Evolutionary conservation across 2,329 filamentous ascomycete genomes (phyloP), one percentile per base, ranked within the genome.

Genomic region (Colletotrichum incanum): DNA sequence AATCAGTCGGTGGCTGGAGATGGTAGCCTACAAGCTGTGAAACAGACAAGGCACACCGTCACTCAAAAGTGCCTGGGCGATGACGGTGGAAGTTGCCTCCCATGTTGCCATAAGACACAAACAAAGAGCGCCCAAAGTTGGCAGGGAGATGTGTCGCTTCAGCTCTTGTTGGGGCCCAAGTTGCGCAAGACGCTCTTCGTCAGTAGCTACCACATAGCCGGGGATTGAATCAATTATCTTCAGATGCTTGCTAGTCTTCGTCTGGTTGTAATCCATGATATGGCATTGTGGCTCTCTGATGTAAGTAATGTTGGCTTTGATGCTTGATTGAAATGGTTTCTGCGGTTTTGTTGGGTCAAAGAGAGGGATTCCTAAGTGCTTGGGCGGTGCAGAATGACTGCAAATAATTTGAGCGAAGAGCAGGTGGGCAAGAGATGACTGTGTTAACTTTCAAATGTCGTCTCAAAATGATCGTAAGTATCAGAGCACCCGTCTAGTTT

Each of bases 41-140:
- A 31, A 31, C 28, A 31, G 28, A 31, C 28, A 31, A 6, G 28
- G 28, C 28, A 85, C 83, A 37, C 85, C 85, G 0, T 85, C 85
- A 52, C 81, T 84, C 2, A 80, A 79, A 41, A 87, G 73, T 1
- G 85, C 85, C 5, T 80, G 79, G 3, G 83, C 81, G 14, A 88
- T 81, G 6, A 87, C 85, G 1, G 82, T 83, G 0, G 83, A 83
- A 2, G 86, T 76, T 1, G 86, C 85, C 67, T 88, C 86, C 86
- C 85, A 88, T 16, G 86, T 87, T 49, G 82, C 86, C 85, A 87
- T 87, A 50, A 87, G 77, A 61, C 84, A 86, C 7, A 87, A 76
- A 59, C 84, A 83, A 6, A 87, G 77, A 3, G 81, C 80, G 23
- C 81, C 81, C 1, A 88, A 78, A 0, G 85, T 84, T 76, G 82